Evolutionary conservation across 2,329 filamentous ascomycete species (phyloP), one percentile per base, ranked within the genome.

Genomic region (Claviceps sp.): DNA sequence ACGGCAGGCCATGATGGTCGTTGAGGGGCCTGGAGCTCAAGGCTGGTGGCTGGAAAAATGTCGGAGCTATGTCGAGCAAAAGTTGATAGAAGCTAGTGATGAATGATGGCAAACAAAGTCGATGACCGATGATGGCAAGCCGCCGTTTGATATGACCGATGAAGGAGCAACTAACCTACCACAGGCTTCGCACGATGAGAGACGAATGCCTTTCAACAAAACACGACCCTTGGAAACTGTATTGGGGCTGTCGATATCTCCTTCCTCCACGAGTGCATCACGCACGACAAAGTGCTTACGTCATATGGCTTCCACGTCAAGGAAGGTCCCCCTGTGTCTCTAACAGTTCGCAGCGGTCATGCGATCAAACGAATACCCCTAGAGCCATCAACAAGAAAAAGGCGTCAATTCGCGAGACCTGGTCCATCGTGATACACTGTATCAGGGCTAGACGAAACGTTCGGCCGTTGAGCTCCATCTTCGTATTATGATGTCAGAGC

Each of bases 1-100:
- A 23, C 26, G 53, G 49, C 64, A 67, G 17, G 37, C 39, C 57
- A 59, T 62, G 13, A 39, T 51, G 40, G 22, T 43, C 20, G 42
- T 14, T 43, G 4, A 17, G 8, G 40, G 2, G 40, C 4, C 29
- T 39, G 42, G 8, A 5, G 9, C 13, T 46, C n/a, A 4, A 17
- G 14, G 23, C 29, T 45, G 14, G 43, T 44, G 20, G 13, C 23
- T 44, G 43, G n/a, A 50, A 38, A 16, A 16, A 36, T 22, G 23
- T 23, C 26, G 26, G 39, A 14, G 26, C 39, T 36, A 22, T 43
- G 8, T 36, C 36, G 39, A 50, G 29, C 26, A 43, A 2, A 37
- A 6, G 3, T 44, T n/a, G 40, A 39, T 29, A n/a, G 29, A 45
- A 39, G 34, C 29, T 50, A 17, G 8, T 44, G 40, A 23, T 26